phyloP scores from a whole-genome alignment of 176 grass and related monocot genomes.

The Rhynchospora breviuscula region DNA sequence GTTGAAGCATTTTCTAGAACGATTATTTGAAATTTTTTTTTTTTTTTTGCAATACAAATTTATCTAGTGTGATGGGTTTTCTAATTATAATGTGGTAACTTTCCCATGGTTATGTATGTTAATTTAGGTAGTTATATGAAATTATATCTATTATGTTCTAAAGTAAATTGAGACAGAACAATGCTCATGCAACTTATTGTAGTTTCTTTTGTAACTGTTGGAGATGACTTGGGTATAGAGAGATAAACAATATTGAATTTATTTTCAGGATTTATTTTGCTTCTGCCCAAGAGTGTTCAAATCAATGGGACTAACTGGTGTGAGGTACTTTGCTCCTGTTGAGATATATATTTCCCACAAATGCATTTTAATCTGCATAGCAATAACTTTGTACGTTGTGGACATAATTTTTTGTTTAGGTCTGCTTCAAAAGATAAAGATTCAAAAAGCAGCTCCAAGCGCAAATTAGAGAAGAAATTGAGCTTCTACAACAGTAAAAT shows the following conservation, averaged over 20 bases:
- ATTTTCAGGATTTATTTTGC: neutral
- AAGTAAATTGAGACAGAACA: neutral
- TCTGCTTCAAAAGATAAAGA: conserved; percentile 19
- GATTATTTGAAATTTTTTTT: too few species aligned
- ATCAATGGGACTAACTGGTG: conserved; percentile 24
- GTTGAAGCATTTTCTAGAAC: too few species aligned
- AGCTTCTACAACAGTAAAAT: conserved; percentile 15
- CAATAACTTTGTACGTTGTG: neutral
- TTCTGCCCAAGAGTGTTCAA: neutral
- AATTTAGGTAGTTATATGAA: neutral
- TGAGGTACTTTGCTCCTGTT: conserved; percentile 3
- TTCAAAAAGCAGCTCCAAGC: neutral
- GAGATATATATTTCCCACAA: neutral
- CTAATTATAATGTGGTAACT: neutral
- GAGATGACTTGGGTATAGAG: neutral
- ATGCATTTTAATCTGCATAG: neutral
- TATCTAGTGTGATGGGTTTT: too few species aligned
- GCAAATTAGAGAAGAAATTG: conserved; percentile 8
- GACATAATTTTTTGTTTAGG: neutral
- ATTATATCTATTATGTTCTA: neutral
- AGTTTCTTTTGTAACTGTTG: neutral
- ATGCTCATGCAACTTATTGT: neutral
- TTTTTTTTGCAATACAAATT: too few species aligned
- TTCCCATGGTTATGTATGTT: neutral
- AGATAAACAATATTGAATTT: neutral